Evolutionary conservation across 768 basidiomycete genomes (phyloP), one percentile per base, ranked within the genome.

Genomic region (Rhodosporidiobolus odoratus): DNA sequence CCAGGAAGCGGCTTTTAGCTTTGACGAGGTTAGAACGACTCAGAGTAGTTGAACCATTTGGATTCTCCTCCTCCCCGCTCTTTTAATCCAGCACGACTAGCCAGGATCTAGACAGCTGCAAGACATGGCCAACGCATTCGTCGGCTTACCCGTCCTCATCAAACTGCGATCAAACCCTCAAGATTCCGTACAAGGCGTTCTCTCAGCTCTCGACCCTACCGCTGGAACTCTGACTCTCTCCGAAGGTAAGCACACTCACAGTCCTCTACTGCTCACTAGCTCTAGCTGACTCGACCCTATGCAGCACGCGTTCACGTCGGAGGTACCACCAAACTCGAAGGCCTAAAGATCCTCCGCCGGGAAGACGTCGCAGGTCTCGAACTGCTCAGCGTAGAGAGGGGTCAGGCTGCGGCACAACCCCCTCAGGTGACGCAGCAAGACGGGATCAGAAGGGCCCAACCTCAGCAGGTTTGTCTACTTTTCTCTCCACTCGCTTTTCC

Each of bases 311-410:
- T 35, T 34, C 40, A 25, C n/a, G 27, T 57, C 13, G 19, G 21
- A 3, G 65, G 47, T 1, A 34, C 25, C 0, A n/a, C 37, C 12
- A 63, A 59, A 0, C 30, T 50, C 30, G 69, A 62, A 21, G 59
- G 59, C 0, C 30, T 48, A 25, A 27, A 35, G 4, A 30, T 62
- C 5, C 48, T 71, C 17, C 19, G 32, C 4, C 30, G 69, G 19
- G 40, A 30, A 3, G 65, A 71, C 5, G 69, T 71, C 37, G 69
- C 65, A 8, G 69, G 69, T 5, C 62, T 71, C 40, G 65, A 71
- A 32, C 30, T 71, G 23, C 54, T 71, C 30, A 48, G 40, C 37
- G 64, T 66, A 32, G 54, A 30, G 45, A 9, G 63, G 7, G 5
- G 41, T 30, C 27, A 7, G 15, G 23, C 48, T 12, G n/a, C 62